Evolutionary conservation across 169 alveolate species (phyloP), one percentile per base, ranked within the genome.

Genomic region (Plasmodium vinckei): DNA sequence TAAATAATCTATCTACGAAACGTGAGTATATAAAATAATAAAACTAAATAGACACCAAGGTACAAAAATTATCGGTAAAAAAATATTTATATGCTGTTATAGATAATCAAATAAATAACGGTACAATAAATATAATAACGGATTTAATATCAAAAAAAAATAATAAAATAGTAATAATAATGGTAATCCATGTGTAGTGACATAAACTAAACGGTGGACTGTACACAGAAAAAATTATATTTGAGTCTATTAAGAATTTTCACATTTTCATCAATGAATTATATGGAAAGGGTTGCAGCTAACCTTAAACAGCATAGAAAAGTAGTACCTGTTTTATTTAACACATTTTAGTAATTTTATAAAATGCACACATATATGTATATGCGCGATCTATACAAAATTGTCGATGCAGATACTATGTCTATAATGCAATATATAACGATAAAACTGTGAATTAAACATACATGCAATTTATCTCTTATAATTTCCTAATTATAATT

Each of bases 261-360:
- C 47, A 23, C 21, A 17, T 72, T 59, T 72, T 51, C 87, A 56
- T 72, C 68, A 72, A 39, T 57, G 71, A 56, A 72, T 44, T 59
- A 49, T 17, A 56, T 10, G 21, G 39, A 59, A 72, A 39, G 63
- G 44, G 19, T 72, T 72, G 9, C 33, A 21, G 44, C 25, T 53
- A 71, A 53, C 27, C 57, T 23, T 53, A 54, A 21, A 21, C 27
- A 67, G 17, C 42, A 44, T 72, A 72, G 44, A 49, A 57, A 39
- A 51, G 44, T 57, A 72, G 33, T 25, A 71, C 61, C 7, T 33
- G 57, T 53, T 72, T 72, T 49, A 13, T 53, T 42, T 71, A 19
- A 72, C 17, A 60, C 57, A 72, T 72, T 59, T 59, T 72, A 59
- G 25, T 47, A 59, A 60, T n/a, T 59, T 25, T 21, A 59, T 25